phyloP scores from a whole-genome alignment of 257 asterid genomes.

The Fraxinus americana region DNA sequence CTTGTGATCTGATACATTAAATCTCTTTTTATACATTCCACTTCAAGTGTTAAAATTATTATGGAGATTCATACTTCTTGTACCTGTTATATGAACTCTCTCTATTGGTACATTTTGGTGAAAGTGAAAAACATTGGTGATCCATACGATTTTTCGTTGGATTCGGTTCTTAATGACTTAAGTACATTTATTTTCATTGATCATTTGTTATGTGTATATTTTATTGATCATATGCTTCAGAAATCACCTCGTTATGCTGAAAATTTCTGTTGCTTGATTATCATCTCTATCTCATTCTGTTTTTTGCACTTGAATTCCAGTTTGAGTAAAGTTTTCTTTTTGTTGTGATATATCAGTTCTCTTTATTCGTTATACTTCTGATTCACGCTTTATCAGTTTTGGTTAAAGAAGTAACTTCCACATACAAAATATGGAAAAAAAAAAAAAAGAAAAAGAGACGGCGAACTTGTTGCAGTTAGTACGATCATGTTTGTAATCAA shows the following conservation, averaged over 20 bases:
- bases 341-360: background rate
- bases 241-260: background rate
- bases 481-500: no score
- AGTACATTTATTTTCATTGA: background rate
- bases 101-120: background rate
- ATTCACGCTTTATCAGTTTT: background rate
- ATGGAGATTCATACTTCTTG: background rate
- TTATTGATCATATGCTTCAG: background rate
- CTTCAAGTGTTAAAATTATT: background rate
- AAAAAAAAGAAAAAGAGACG: no score
- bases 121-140: background rate
- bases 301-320: background rate
- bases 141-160: background rate
- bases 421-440: background rate
- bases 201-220: background rate
- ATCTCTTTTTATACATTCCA: no score
- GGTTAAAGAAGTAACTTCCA: background rate
- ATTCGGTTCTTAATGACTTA: background rate
- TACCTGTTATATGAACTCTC: background rate
- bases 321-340: background rate
- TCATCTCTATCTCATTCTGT: background rate
- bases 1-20: background rate
- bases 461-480: no score
- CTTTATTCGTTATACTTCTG: background rate
- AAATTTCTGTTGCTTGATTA: background rate